Conservation (phyloP, 345 rosid genomes). For the Iberis pinnata region DNA sequence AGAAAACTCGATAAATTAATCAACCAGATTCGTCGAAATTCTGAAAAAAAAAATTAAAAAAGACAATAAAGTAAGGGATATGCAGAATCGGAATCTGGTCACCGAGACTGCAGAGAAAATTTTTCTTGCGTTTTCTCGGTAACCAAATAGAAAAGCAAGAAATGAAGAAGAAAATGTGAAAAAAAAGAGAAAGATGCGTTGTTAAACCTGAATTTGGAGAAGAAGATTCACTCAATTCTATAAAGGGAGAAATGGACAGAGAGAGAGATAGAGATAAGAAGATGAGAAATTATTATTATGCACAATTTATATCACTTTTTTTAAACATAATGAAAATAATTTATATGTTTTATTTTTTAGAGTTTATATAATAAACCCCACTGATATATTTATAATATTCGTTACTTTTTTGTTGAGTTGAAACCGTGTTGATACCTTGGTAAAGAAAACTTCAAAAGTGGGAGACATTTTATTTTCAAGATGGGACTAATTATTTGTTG, state of each 20-base stretch:
- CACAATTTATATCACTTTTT: neutral
- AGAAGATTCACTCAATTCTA: neutral
- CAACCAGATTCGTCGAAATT: neutral
- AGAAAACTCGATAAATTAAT: neutral
- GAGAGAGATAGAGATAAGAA: neutral
- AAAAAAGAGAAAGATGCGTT: neutral
- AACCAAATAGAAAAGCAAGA: constrained; percentile 11
- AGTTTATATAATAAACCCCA: neutral
- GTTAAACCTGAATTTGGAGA: neutral
- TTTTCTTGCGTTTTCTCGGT: constrained; percentile 25
- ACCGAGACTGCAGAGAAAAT: constrained; percentile 18
- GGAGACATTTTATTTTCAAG: no score
- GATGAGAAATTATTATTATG: no score
- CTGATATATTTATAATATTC: no score
- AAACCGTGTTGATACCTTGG: no score
- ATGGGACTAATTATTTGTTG: no score
- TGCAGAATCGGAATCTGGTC: neutral
- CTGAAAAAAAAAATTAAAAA: constrained; percentile 6
- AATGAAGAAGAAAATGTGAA: neutral
- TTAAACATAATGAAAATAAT: no score
- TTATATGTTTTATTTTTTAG: no score
- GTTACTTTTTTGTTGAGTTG: no score
- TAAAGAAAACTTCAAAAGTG: no score
- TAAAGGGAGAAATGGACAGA: neutral
- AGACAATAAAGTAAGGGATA: neutral